Percentiles rank a stretch among this genome's conserved stretches.
Evolutionary conservation across 805 yeast genomes (phyloP).

Genomic region (Candida jianshihensis): DNA sequence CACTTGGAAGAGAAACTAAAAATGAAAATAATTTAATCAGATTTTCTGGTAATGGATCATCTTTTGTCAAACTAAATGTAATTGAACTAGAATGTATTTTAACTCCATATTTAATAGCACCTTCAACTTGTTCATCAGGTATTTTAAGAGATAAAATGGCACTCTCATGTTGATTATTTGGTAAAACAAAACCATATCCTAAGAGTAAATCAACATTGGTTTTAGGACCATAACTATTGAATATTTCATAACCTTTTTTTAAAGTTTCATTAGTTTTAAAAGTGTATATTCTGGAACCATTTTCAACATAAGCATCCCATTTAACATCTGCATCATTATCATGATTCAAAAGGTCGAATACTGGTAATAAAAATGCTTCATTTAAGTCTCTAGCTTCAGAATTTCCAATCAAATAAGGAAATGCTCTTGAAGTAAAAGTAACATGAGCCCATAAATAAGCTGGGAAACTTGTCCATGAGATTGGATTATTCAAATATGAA

Average conservation of each 20-base stretch:
- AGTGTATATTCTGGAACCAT: slow-evolving; percentile 23
- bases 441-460: slow-evolving; percentile 71
- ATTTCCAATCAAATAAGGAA: slow-evolving; percentile 57
- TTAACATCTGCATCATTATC: slow-evolving; percentile 49
- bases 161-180: slow-evolving; percentile 49
- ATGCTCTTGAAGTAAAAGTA: slow-evolving; percentile 71
- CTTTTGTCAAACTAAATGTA: slow-evolving; percentile 31
- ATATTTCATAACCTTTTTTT: slow-evolving; percentile 44
- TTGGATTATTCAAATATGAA: slow-evolving; percentile 20
- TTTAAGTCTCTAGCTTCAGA: slow-evolving; percentile 30
- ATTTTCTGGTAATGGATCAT: slow-evolving; percentile 33
- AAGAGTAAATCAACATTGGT: slow-evolving; percentile 77
- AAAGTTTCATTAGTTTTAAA: slow-evolving; percentile 33
- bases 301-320: slow-evolving; percentile 40
- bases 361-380: slow-evolving; percentile 67
- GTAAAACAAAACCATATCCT: slow-evolving; percentile 73
- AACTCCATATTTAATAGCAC: slow-evolving; percentile 31
- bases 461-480: slow-evolving; percentile 56
- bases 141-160: slow-evolving; percentile 57
- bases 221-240: slow-evolving; percentile 82
- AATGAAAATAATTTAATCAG: slow-evolving; percentile 48
- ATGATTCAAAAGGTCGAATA: slow-evolving; percentile 78
- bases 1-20: slow-evolving; percentile 44
- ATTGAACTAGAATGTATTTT: slow-evolving; percentile 34
- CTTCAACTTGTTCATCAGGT: slow-evolving; percentile 22